Conservation (phyloP, 2,329 filamentous ascomycete species). For the Bimuria novae-zelandiae region DNA sequence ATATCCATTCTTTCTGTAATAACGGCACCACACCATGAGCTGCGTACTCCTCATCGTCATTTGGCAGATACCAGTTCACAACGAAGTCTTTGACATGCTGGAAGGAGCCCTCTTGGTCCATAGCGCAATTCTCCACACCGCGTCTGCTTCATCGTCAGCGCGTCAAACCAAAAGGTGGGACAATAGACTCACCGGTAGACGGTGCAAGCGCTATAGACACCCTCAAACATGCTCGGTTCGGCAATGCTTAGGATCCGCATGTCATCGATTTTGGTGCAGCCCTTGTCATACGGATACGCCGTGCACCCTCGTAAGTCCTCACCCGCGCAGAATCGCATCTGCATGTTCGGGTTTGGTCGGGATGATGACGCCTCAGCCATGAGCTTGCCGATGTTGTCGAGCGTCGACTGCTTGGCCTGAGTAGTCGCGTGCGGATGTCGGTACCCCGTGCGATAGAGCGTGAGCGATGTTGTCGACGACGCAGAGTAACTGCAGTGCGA, state of each 20-base stretch:
- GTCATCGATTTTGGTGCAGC: background rate
- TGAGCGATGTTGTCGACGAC: background rate
- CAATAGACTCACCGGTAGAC: conserved; percentile 1
- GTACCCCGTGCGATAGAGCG: background rate
- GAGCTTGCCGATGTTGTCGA: background rate
- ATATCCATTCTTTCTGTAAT: background rate
- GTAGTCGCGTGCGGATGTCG: background rate
- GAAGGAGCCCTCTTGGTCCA: background rate
- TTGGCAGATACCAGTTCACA: background rate
- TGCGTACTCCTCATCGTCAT: background rate
- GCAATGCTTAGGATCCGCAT: background rate
- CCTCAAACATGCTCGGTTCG: conserved; percentile 4
- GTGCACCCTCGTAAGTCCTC: background rate
- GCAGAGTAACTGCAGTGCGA: background rate
- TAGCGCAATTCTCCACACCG: background rate
- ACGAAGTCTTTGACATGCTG: background rate
- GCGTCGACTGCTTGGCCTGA: conserved; percentile 1
- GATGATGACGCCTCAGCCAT: background rate
- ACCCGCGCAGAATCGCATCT: background rate
- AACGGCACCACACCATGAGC: background rate
- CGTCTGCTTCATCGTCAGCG: background rate
- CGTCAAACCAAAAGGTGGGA: too few relatives aligned
- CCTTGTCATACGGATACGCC: background rate
- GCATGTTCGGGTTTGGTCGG: background rate
- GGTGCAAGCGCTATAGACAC: background rate